Conservation (phyloP, 202 grass and related monocot species). For the Carex sylvatica region DNA sequence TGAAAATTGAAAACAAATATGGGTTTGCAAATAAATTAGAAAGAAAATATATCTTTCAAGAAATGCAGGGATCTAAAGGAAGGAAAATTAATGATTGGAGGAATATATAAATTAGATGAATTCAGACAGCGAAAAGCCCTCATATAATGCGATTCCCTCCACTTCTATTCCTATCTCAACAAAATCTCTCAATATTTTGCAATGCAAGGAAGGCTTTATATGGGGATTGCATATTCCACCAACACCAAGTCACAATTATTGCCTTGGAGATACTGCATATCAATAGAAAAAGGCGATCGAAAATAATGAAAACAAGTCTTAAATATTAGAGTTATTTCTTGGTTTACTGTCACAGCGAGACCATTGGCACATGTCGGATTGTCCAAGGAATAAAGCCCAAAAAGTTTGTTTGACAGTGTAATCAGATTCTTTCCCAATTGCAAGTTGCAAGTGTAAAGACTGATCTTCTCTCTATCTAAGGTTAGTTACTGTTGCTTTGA, state of each 20-base stretch:
- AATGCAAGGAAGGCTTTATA: conserved; percentile 24
- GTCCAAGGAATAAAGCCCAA: conserved; percentile 13
- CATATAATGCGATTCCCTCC: conserved; percentile 14
- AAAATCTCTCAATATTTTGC: conserved; percentile 5
- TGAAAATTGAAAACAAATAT: not conserved
- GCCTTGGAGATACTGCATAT: not conserved
- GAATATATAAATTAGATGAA: conserved; percentile 14
- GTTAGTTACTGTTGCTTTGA: conserved; percentile 12
- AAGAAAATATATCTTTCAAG: not conserved
- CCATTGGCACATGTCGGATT: conserved; percentile 21
- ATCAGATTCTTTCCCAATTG: conserved; percentile 8
- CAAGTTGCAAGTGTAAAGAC: conserved; percentile 8
- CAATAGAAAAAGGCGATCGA: not conserved
- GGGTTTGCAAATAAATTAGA: not conserved
- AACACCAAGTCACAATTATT: conserved; percentile 22
- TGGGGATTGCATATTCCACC: conserved; percentile 22
- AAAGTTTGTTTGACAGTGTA: conserved; percentile 23
- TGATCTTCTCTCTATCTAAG: conserved; percentile 1
- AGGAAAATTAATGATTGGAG: not conserved
- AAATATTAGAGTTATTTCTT: not conserved
- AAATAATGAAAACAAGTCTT: not conserved
- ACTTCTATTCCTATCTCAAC: conserved; percentile 12
- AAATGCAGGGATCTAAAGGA: not conserved
- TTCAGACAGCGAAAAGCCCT: not conserved
- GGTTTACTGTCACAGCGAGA: not conserved